These are phyloP conservation scores for Collybia sordida DNA, from an alignment of 768 basidiomycete species.

Conservation along the genomic window DNA sequence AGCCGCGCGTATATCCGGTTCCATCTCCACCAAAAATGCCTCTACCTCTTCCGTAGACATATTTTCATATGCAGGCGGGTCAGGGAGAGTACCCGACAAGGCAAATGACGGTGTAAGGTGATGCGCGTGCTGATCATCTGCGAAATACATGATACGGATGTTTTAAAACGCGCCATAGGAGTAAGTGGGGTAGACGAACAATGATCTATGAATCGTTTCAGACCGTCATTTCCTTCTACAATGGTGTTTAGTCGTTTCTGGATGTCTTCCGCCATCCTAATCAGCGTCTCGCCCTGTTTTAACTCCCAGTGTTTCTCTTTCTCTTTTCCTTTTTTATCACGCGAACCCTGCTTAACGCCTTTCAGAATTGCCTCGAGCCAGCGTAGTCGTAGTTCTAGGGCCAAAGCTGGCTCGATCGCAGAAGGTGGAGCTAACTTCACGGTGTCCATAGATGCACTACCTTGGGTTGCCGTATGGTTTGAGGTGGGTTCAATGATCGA, in stretches of 20 bases:
- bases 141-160: not conserved
- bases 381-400: constrained; percentile 72
- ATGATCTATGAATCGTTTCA: constrained; percentile 72
- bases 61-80: constrained; percentile 49
- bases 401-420: constrained; percentile 61
- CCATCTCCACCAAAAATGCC: constrained; percentile 74
- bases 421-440: constrained; percentile 12
- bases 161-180: not conserved
- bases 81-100: constrained; percentile 59
- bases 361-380: constrained; percentile 80
- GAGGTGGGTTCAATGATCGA: constrained; percentile 17
- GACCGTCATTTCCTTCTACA: constrained; percentile 67
- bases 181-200: constrained; percentile 44
- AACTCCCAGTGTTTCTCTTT: constrained; percentile 34
- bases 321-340: constrained; percentile 35
- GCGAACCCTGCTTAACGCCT: constrained; percentile 53
- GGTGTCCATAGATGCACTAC: constrained; percentile 2
- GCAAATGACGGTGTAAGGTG: constrained; percentile 76
- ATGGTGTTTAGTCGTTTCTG: constrained; percentile 55
- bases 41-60: constrained; percentile 72
- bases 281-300: constrained; percentile 54
- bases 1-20: constrained; percentile 78
- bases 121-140: constrained; percentile 79
- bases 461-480: not conserved
- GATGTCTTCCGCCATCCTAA: constrained; percentile 58